Conservation (phyloP, 2,329 filamentous ascomycete genomes). For the Sphaerostilbella broomeana region DNA sequence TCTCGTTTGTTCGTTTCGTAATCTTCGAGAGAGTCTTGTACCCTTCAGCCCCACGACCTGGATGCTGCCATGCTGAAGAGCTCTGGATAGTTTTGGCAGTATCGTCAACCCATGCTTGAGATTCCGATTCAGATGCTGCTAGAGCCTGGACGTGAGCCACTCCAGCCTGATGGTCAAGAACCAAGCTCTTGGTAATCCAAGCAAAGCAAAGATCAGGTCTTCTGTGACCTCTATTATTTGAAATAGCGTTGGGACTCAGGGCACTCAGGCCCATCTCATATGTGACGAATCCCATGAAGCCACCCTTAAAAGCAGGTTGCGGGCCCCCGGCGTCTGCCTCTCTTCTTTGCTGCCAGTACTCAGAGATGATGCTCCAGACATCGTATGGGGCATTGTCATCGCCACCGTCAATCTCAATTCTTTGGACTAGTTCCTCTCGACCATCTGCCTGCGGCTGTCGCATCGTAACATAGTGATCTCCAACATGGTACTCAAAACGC, state of each 20-base stretch:
- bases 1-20: constrained; percentile 15
- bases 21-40: constrained; percentile 3
- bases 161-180: constrained; percentile 64
- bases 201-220: constrained; percentile 67
- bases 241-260: constrained; percentile 24
- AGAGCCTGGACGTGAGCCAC: constrained; percentile 56
- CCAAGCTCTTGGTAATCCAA: constrained; percentile 70
- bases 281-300: constrained; percentile 76
- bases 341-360: constrained; percentile 32
- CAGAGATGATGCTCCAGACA: constrained; percentile 47
- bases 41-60: constrained; percentile 8
- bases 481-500: constrained; percentile 51
- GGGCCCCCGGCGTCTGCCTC: constrained; percentile 15
- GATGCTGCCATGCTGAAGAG: constrained; percentile 28
- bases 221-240: constrained; percentile 27
- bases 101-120: constrained; percentile 26
- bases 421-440: constrained; percentile 22
- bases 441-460: constrained; percentile 19
- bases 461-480: constrained; percentile 33
- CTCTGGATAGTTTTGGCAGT: constrained; percentile 24
- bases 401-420: constrained; percentile 19
- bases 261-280: constrained; percentile 69
- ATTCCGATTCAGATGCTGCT: constrained; percentile 20
- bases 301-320: constrained; percentile 63
- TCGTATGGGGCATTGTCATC: constrained; percentile 24